A percentile compares a stretch with the other conserved stretches of the same genome.
These are phyloP conservation scores for Suhomyces faveliae DNA, from an alignment of 805 yeast species.

Conservation along the genomic window DNA sequence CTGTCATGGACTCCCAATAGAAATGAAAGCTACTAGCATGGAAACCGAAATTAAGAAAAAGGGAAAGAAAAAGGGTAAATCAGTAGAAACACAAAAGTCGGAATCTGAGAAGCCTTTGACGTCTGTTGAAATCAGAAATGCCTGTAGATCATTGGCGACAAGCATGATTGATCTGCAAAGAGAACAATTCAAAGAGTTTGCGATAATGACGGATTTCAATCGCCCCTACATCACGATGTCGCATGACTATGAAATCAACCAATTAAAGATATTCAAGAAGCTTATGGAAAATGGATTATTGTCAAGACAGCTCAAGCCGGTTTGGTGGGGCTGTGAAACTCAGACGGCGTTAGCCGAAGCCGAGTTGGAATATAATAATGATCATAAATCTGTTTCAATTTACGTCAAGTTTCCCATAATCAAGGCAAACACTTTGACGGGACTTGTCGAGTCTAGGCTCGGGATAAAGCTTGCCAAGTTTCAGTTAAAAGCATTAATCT, in stretches of 20 bases:
- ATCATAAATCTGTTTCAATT: conserved; percentile 67
- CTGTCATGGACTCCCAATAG: conserved; percentile 97
- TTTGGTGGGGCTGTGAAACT: conserved; percentile 95
- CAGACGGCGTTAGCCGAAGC: conserved; percentile 95
- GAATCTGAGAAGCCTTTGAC: conserved; percentile 30
- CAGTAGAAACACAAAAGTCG: conserved; percentile 2
- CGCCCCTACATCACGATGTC: conserved; percentile 72
- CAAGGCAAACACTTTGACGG: conserved; percentile 18
- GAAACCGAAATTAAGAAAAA: conserved; percentile 15
- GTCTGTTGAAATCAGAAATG: conserved; percentile 53
- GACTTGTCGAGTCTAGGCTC: conserved; percentile 8
- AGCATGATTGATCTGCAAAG: conserved; percentile 63
- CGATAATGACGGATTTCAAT: conserved; percentile 80
- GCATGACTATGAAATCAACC: conserved; percentile 69
- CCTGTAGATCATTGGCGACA: conserved; percentile 70
- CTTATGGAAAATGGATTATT: conserved; percentile 67
- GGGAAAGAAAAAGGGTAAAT: conserved; percentile 18
- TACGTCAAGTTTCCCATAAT: conserved; percentile 61
- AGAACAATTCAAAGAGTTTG: conserved; percentile 63
- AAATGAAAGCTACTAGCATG: conserved; percentile 64
- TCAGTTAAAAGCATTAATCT: conserved; percentile 49
- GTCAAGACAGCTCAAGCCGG: conserved; percentile 87
- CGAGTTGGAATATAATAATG: conserved; percentile 81
- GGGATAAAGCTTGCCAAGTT: conserved; percentile 2
- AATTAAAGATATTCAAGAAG: conserved; percentile 64